Evolutionary conservation across 2,329 filamentous ascomycete species (phyloP).

Genomic region (Ophiostoma quercus): DNA sequence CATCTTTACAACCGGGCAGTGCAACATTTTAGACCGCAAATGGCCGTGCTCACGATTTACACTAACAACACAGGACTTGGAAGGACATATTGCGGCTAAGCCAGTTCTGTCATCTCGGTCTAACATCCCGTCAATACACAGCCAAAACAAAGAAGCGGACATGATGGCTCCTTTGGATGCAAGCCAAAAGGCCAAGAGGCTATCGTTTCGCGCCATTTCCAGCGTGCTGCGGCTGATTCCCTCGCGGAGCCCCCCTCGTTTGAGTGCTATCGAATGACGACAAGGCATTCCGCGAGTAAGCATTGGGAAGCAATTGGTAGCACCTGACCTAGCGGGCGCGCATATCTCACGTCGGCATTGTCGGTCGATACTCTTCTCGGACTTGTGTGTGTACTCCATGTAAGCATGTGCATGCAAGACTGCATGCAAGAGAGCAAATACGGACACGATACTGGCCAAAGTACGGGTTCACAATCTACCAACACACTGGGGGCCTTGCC

Average conservation of each 20-base stretch:
- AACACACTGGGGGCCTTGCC: neutral
- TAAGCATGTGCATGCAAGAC: neutral
- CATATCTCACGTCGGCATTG: neutral
- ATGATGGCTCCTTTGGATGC: neutral
- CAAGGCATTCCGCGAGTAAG: neutral
- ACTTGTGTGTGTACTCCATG: neutral
- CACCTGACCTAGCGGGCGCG: neutral
- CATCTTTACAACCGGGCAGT: conserved; percentile 15
- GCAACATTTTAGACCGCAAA: conserved; percentile 21
- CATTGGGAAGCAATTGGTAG: neutral
- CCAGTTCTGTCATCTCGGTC: conserved; percentile 3
- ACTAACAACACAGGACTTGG: neutral
- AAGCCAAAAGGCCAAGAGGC: neutral
- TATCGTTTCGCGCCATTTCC: neutral
- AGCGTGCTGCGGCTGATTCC: neutral
- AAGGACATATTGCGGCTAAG: neutral
- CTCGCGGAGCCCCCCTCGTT: neutral
- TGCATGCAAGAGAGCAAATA: neutral
- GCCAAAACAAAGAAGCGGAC: neutral
- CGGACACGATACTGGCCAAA: neutral
- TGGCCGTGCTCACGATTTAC: conserved; percentile 14
- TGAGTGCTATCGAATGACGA: neutral
- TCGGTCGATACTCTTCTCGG: neutral
- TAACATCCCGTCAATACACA: neutral
- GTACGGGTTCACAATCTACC: neutral